phyloP scores from a whole-genome alignment of 768 basidiomycete genomes.

The Naganishia randhawae region DNA sequence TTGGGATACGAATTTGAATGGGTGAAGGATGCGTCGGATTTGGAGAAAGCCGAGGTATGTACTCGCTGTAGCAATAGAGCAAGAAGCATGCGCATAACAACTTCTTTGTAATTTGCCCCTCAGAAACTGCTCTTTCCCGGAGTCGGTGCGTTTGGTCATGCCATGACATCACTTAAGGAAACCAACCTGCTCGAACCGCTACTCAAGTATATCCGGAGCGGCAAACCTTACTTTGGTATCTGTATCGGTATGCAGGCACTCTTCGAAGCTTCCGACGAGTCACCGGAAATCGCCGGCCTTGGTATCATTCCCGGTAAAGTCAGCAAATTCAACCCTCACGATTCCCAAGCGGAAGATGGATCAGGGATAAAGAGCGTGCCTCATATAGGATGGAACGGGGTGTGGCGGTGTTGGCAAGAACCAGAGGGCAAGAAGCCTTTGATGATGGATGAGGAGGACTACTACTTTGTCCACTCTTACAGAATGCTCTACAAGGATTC shows the following conservation, averaged over 20 bases:
- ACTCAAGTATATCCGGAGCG: constrained; percentile 73
- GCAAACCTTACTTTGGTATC: constrained; percentile 86
- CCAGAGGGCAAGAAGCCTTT: constrained; percentile 43
- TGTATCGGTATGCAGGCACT: constrained; percentile 98
- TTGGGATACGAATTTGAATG: constrained; percentile 85
- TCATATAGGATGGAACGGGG: constrained; percentile 95
- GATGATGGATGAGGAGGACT: constrained; percentile 57
- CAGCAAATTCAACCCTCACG: constrained; percentile 58
- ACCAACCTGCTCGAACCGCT: constrained; percentile 77
- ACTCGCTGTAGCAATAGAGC: too few species aligned
- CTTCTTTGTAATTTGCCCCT: too few species aligned
- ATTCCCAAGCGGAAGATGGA: constrained; percentile 42
- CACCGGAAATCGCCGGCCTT: constrained; percentile 64
- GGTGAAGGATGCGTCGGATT: constrained; percentile 76
- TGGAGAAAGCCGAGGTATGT: constrained; percentile 83
- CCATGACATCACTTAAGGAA: constrained; percentile 68
- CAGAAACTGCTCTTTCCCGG: constrained; percentile 95
- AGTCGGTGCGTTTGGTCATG: constrained; percentile 87
- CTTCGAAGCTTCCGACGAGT: constrained; percentile 80
- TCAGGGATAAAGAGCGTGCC: constrained; percentile 73
- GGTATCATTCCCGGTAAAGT: constrained; percentile 80
- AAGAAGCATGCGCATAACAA: too few species aligned
- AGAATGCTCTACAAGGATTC: constrained; percentile 63
- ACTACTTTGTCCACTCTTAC: constrained; percentile 98
- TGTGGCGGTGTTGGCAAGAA: constrained; percentile 57